Evolutionary conservation across 768 basidiomycete species (phyloP).

Genomic region (Austroboletus festivus): DNA sequence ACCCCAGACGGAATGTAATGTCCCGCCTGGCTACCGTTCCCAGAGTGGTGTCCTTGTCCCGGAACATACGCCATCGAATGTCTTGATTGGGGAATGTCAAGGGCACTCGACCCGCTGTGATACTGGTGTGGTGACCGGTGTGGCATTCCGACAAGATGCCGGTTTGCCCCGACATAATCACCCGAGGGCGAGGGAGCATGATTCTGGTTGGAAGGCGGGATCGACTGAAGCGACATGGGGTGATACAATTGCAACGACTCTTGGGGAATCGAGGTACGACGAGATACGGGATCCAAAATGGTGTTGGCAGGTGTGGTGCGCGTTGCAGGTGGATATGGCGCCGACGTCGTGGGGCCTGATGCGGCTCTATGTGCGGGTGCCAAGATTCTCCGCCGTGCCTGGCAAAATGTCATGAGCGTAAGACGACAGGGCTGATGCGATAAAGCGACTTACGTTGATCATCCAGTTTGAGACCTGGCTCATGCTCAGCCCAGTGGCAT

Average conservation of each 20-base stretch:
- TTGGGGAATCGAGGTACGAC: constrained; percentile 66
- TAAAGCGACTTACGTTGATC: constrained; percentile 63
- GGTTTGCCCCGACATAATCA: constrained; percentile 42
- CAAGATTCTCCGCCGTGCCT: constrained; percentile 81
- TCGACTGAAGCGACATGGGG: constrained; percentile 71
- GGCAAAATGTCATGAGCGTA: constrained; percentile 11
- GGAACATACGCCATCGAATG: constrained; percentile 39
- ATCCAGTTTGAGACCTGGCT: constrained; percentile 91
- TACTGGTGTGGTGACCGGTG: constrained; percentile 33
- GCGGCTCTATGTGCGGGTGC: constrained; percentile 78
- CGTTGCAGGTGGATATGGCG: constrained; percentile 59
- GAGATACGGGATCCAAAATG: constrained; percentile 39
- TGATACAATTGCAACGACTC: constrained; percentile 75
- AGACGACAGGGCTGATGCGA: constrained; percentile 21
- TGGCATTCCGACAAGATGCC: constrained; percentile 47
- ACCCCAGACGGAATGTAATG: constrained; percentile 37
- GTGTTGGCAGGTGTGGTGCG: constrained; percentile 23
- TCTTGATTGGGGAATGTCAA: constrained; percentile 33
- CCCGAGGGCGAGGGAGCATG: constrained; percentile 32
- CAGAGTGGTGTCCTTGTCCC: constrained; percentile 43
- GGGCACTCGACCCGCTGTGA: constrained; percentile 16
- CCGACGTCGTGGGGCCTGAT: constrained; percentile 73
- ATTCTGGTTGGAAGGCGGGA: constrained; percentile 29
- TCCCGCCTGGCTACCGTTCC: constrained; percentile 27
- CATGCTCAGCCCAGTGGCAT: constrained; percentile 84